Percentiles rank a stretch among this genome's conserved stretches.
Evolutionary conservation across 2,329 filamentous ascomycete species (phyloP).

Genomic region (Cladophialophora psammophila): DNA sequence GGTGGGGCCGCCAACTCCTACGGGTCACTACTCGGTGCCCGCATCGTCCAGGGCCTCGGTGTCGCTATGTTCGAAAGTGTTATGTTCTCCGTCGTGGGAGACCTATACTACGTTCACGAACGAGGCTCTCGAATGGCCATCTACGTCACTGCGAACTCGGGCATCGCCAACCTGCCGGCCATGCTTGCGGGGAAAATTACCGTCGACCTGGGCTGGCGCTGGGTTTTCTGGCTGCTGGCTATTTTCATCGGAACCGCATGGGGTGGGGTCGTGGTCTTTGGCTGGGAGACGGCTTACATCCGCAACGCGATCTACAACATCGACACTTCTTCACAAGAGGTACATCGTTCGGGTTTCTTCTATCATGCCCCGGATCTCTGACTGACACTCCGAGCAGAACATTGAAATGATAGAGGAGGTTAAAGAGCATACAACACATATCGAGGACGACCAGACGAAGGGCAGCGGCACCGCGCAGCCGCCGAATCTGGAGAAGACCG

Average conservation of each 20-base stretch:
- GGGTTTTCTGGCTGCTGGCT: slow-evolving; percentile 21
- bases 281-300: slow-evolving; percentile 18
- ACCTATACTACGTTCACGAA: slow-evolving; percentile 42
- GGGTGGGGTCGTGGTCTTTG: slow-evolving; percentile 12
- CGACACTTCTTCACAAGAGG: slow-evolving; percentile 13
- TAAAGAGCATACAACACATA: background rate
- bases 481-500: background rate
- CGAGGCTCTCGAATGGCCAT: slow-evolving; percentile 28
- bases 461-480: background rate
- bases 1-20: slow-evolving; percentile 10
- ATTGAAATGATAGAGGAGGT: slow-evolving; percentile 17
- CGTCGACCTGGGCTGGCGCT: slow-evolving; percentile 21
- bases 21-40: slow-evolving; percentile 17
- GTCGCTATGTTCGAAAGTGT: slow-evolving; percentile 27
- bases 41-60: slow-evolving; percentile 19
- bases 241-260: slow-evolving; percentile 17
- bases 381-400: slow-evolving; percentile 10
- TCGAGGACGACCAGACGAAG: background rate
- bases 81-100: slow-evolving; percentile 34
- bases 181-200: slow-evolving; percentile 15
- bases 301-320: slow-evolving; percentile 13
- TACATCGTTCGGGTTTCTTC: background rate
- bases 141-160: slow-evolving; percentile 9
- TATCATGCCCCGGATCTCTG: background rate
- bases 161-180: slow-evolving; percentile 13